A percentile compares a stretch with the other conserved stretches of the same genome.
Evolutionary conservation across 805 yeast genomes (phyloP).

Genomic region (Huiozyma sinensis): DNA sequence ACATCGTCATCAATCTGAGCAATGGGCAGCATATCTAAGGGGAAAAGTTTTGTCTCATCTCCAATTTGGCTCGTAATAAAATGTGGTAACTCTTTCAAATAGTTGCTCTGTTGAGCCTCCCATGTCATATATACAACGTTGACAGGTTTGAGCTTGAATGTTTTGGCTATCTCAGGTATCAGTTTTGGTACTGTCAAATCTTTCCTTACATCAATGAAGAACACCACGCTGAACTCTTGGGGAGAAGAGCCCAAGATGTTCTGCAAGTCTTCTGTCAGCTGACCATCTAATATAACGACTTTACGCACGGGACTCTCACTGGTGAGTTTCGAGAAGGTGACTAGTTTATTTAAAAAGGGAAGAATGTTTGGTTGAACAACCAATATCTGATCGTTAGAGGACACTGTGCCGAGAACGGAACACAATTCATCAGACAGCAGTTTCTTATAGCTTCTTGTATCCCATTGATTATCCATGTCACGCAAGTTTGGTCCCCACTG

Average conservation of each 20-base stretch:
- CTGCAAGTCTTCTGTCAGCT: slow-evolving; percentile 9
- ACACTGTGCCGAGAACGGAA: slow-evolving; percentile 8
- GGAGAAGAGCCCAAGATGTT: slow-evolving; percentile 5
- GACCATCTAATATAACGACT: slow-evolving; percentile 16
- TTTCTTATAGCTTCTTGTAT: slow-evolving; percentile 18
- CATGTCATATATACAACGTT: slow-evolving; percentile 2
- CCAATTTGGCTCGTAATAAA: slow-evolving; percentile 14
- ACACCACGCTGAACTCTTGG: slow-evolving; percentile 9
- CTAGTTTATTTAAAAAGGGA: slow-evolving; percentile 13
- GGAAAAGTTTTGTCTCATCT: slow-evolving; percentile 1
- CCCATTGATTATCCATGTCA: slow-evolving; percentile 17
- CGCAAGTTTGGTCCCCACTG: background rate
- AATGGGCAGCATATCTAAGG: slow-evolving; percentile 19
- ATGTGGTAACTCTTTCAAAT: slow-evolving; percentile 11
- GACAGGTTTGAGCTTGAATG: background rate
- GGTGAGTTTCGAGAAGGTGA: slow-evolving; percentile 22
- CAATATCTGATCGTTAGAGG: slow-evolving; percentile 11
- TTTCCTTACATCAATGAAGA: slow-evolving; percentile 20
- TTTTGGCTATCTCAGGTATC: background rate
- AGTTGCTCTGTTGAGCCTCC: background rate
- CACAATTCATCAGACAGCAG: slow-evolving; percentile 9
- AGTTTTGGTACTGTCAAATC: slow-evolving; percentile 12
- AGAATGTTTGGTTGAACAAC: slow-evolving; percentile 18
- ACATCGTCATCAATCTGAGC: slow-evolving; percentile 22
- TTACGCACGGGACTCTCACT: slow-evolving; percentile 19